Percentiles rank a stretch among this genome's conserved stretches.
phyloP scores from a whole-genome alignment of 2,329 filamentous ascomycete genomes.

The Piedraia hortae region DNA sequence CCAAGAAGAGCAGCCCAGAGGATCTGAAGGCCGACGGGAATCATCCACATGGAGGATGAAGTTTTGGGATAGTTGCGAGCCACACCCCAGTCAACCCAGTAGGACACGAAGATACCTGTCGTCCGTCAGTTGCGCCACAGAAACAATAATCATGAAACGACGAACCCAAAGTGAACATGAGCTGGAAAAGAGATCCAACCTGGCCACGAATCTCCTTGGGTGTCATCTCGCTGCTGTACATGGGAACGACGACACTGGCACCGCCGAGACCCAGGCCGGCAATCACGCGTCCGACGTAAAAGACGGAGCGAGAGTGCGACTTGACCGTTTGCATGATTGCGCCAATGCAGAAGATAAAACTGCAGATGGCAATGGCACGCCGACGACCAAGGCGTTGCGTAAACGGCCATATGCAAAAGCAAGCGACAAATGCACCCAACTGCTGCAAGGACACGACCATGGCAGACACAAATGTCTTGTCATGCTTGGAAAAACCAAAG shows the following conservation, averaged over 20 bases:
- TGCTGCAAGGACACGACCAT: conserved; percentile 25
- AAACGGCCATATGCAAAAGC: conserved; percentile 22
- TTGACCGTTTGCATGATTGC: conserved; percentile 22
- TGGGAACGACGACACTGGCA: conserved; percentile 18
- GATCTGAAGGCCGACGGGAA: conserved; percentile 26
- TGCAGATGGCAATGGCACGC: conserved; percentile 19
- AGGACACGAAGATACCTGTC: conserved; percentile 24
- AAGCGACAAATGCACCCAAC: conserved; percentile 25
- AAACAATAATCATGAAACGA: conserved; percentile 23
- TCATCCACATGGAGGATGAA: conserved; percentile 23
- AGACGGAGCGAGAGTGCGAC: conserved; percentile 17
- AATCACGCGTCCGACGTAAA: conserved; percentile 22
- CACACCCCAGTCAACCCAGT: conserved; percentile 26
- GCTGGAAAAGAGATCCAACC: conserved; percentile 25
- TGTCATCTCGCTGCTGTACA: conserved; percentile 17
- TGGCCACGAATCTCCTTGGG: conserved; percentile 20
- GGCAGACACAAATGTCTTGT: conserved; percentile 8
- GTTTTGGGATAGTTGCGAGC: conserved; percentile 13
- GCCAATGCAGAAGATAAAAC: conserved; percentile 16
- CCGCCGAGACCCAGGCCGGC: conserved; percentile 23
- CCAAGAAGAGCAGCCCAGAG: conserved; percentile 21
- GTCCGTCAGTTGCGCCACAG: conserved; percentile 4
- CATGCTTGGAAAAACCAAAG: conserved; percentile 7
- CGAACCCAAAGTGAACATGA: conserved; percentile 23
- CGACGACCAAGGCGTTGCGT: conserved; percentile 21